A percentile compares a stretch with the other conserved stretches of the same genome.
phyloP scores from a whole-genome alignment of 805 yeast genomes.

The Candida adriatica region DNA sequence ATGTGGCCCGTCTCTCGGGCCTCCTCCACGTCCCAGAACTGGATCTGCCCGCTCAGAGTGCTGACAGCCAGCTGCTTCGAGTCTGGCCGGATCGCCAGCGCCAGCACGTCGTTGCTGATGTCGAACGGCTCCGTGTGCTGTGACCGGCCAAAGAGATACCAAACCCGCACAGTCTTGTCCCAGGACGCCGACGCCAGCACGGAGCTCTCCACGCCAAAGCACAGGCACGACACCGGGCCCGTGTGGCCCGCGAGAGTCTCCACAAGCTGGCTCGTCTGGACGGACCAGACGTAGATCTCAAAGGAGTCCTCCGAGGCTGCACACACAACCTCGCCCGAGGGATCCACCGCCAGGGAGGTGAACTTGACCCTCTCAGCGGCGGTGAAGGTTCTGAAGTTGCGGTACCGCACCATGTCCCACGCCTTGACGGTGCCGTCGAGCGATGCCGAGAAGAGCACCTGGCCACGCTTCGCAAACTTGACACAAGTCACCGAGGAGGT shows the following conservation, averaged over 20 bases:
- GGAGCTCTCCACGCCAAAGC: slow-evolving; percentile 75
- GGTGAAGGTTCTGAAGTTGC: slow-evolving; percentile 92
- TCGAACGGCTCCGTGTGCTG: slow-evolving; percentile 89
- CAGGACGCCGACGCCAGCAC: slow-evolving; percentile 87
- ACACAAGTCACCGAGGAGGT: slow-evolving; percentile 83
- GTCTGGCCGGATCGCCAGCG: slow-evolving; percentile 84
- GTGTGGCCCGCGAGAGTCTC: slow-evolving; percentile 90
- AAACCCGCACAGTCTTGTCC: slow-evolving; percentile 91
- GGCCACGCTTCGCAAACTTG: slow-evolving; percentile 82
- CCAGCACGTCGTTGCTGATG: slow-evolving; percentile 74
- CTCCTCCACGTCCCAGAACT: slow-evolving; percentile 75
- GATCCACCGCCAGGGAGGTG: slow-evolving; percentile 86
- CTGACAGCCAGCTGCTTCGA: slow-evolving; percentile 86
- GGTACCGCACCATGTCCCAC: slow-evolving; percentile 88
- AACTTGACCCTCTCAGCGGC: slow-evolving; percentile 87
- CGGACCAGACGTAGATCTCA: slow-evolving; percentile 94
- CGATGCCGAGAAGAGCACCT: slow-evolving; percentile 85
- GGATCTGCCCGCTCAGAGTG: slow-evolving; percentile 81
- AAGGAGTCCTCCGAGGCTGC: slow-evolving; percentile 90
- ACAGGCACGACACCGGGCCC: slow-evolving; percentile 85
- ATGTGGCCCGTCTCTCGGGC: slow-evolving; percentile 78
- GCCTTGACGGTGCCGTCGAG: slow-evolving; percentile 96
- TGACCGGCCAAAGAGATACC: slow-evolving; percentile 87
- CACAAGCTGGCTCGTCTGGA: slow-evolving; percentile 86
- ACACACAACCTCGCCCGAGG: slow-evolving; percentile 93